A percentile compares a stretch with the other conserved stretches of the same genome.
Evolutionary conservation across 2,329 filamentous ascomycete species (phyloP).

Genomic region (Phialophora chinensis): DNA sequence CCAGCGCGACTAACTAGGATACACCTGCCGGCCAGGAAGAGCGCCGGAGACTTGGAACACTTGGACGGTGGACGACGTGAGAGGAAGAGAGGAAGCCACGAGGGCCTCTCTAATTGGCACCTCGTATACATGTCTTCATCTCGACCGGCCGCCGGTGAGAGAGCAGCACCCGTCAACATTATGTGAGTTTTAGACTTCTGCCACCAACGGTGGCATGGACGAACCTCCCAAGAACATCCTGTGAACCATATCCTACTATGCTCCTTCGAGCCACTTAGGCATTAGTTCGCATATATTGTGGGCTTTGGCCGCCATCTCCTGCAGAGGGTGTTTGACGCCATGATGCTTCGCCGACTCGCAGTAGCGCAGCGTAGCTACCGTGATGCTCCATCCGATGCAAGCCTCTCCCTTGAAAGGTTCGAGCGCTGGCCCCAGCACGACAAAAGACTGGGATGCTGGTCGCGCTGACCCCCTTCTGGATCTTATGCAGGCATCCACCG

Average conservation of each 20-base stretch:
- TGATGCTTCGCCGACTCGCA: constrained; percentile 19
- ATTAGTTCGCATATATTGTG: constrained; percentile 14
- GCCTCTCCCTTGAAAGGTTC: constrained; percentile 17
- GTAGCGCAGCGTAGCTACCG: constrained; percentile 2
- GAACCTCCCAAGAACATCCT: constrained; percentile 26
- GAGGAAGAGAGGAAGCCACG: background rate
- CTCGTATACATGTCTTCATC: background rate
- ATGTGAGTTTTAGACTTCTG: constrained; percentile 10
- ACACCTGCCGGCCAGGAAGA: constrained; percentile 5
- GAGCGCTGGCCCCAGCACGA: background rate
- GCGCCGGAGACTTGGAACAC: background rate
- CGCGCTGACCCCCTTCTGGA: constrained; percentile 16
- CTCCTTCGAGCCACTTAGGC: constrained; percentile 13
- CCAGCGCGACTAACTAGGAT: constrained; percentile 10
- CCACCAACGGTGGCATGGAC: constrained; percentile 20
- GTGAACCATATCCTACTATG: constrained; percentile 29
- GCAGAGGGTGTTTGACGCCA: constrained; percentile 28
- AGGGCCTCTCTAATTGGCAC: background rate
- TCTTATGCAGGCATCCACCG: constrained; percentile 20
- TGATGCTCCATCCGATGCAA: constrained; percentile 21
- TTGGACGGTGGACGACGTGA: background rate
- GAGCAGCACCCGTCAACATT: background rate
- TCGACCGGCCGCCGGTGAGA: background rate
- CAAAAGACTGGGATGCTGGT: constrained; percentile 4
- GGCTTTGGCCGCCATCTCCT: background rate